phyloP scores from a whole-genome alignment of 1,284 basidiomycete genomes.

The Farysia itapuensis region DNA sequence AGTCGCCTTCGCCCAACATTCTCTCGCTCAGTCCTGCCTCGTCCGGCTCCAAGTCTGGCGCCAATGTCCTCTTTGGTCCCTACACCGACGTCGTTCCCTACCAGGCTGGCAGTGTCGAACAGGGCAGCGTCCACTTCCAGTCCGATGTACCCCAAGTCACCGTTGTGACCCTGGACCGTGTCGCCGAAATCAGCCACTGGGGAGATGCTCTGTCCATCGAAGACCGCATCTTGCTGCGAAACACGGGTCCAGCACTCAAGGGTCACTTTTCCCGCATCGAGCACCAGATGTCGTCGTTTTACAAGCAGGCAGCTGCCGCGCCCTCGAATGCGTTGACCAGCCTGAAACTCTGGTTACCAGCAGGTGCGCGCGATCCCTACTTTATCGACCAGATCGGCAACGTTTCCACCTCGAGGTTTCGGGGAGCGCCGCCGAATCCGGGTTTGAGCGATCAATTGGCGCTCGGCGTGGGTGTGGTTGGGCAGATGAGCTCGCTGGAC shows the following conservation, averaged over 20 bases:
- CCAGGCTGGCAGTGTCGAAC: constrained; percentile 61
- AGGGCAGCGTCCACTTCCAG: constrained; percentile 75
- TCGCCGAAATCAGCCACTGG: constrained; percentile 94
- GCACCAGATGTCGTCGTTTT: constrained; percentile 74
- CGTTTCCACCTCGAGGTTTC: constrained; percentile 88
- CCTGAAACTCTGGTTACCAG: constrained; percentile 66
- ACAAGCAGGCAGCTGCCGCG: constrained; percentile 65
- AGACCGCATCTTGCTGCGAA: constrained; percentile 80
- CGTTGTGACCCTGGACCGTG: constrained; percentile 72
- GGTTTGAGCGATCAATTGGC: constrained; percentile 4
- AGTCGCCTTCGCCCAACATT: constrained; percentile 19
- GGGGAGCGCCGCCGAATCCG: constrained; percentile 63
- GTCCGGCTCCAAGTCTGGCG: constrained; percentile 70
- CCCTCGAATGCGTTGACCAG: constrained; percentile 71
- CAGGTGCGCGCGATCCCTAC: constrained; percentile 24
- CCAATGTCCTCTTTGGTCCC: constrained; percentile 84
- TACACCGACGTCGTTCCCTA: constrained; percentile 70
- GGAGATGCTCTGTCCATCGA: constrained; percentile 89
- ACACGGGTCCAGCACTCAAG: constrained; percentile 86
- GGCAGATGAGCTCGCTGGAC: constrained; percentile 67
- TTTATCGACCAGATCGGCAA: constrained; percentile 72
- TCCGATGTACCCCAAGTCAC: constrained; percentile 78
- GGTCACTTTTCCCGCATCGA: constrained; percentile 92
- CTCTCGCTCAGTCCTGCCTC: constrained; percentile 61
- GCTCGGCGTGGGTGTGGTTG: constrained; percentile 14